Evolutionary conservation across 345 rosid genomes (phyloP).

Genomic region (Salix purpurea): DNA sequence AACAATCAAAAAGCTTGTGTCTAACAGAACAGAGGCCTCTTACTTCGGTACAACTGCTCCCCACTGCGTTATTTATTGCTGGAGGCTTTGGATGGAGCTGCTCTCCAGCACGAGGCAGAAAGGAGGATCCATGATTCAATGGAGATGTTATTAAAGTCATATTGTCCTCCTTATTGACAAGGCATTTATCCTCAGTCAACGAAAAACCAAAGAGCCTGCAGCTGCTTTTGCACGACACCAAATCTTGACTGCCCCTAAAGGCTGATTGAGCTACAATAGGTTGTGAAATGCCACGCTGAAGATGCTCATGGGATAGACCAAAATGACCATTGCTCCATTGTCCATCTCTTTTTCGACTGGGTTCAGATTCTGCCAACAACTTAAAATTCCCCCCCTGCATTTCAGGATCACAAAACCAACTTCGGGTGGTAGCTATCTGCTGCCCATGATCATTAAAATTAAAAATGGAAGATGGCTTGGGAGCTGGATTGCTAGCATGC

Average conservation of each 20-base stretch:
- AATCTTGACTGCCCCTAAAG: slow-evolving; percentile 31
- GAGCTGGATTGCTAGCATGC: slow-evolving; percentile 33
- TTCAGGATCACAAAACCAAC: slow-evolving; percentile 14
- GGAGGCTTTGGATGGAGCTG: slow-evolving; percentile 37
- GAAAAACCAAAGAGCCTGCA: slow-evolving; percentile 96
- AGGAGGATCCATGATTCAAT: slow-evolving; percentile 26
- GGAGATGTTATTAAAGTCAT: slow-evolving; percentile 23
- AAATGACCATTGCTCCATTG: slow-evolving; percentile 16
- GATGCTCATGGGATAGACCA: slow-evolving; percentile 20
- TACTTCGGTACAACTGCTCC: slow-evolving; percentile 59
- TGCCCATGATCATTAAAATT: slow-evolving; percentile 23
- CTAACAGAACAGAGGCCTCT: slow-evolving; percentile 17
- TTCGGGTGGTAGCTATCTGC: slow-evolving; percentile 13
- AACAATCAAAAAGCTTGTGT: slow-evolving; percentile 24
- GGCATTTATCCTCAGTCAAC: slow-evolving; percentile 55
- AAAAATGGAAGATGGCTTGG: slow-evolving; percentile 9
- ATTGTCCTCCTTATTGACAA: slow-evolving; percentile 27
- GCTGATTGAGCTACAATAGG: slow-evolving; percentile 25
- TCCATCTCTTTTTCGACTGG: slow-evolving; percentile 5
- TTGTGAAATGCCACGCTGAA: slow-evolving; percentile 26
- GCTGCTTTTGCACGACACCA: slow-evolving; percentile 55
- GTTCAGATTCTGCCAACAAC: slow-evolving; percentile 7
- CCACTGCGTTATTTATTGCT: slow-evolving; percentile 35
- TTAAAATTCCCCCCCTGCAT: slow-evolving; percentile 20
- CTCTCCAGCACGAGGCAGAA: slow-evolving; percentile 49